Evolutionary conservation across 257 asterid species (phyloP), one percentile per base, ranked within the genome.

Genomic region (Solanum stenotomum): DNA sequence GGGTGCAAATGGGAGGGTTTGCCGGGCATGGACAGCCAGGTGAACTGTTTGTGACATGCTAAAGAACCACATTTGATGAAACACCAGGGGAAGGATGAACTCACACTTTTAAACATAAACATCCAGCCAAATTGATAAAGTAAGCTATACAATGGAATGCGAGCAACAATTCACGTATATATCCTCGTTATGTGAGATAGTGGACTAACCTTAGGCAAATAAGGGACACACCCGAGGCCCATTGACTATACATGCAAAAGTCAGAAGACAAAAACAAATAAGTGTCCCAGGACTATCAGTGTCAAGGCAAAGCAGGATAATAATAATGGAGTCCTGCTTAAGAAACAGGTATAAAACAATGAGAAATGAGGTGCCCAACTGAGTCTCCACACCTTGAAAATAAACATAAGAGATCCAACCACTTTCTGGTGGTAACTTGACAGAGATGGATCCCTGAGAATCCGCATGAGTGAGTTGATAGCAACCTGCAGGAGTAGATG

Each of bases 221-320:
- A 97, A 76, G 99, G 99, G 88, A 97, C 99, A 81, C 98, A 97
- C 90, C 98, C 99, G 79, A 96, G 98, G 86, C 98, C 98, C 99
- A 96, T 97, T 61, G 98, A 94, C 99, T 97, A 85, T 79, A 81
- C 95, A 91, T 86, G 85, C 70, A 87, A 77, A 88, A 33, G 63
- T 74, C 42, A 74, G 38, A n/a, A 81, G 70, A 68, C 81, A 88
- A 78, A 70, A 89, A 42, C n/a, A 81, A 86, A 22, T 85, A 44
- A 67, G 61, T 20, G 29, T 82, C 35, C 23, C 87, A 68, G 63
- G 46, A 52, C 72, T 77, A 87, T 87, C 49, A 88, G 88, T 87
- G 88, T 10, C 46, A n/a, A 61, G n/a, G 38, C 16, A 29, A 46
- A 29, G 68, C 85, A 81, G 42, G 68, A 81, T 46, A 81, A 61